A percentile compares a stretch with the other conserved stretches of the same genome.
These are phyloP conservation scores for Macrophomina phaseolina DNA, from an alignment of 2,329 filamentous ascomycete species.

Conservation along the genomic window DNA sequence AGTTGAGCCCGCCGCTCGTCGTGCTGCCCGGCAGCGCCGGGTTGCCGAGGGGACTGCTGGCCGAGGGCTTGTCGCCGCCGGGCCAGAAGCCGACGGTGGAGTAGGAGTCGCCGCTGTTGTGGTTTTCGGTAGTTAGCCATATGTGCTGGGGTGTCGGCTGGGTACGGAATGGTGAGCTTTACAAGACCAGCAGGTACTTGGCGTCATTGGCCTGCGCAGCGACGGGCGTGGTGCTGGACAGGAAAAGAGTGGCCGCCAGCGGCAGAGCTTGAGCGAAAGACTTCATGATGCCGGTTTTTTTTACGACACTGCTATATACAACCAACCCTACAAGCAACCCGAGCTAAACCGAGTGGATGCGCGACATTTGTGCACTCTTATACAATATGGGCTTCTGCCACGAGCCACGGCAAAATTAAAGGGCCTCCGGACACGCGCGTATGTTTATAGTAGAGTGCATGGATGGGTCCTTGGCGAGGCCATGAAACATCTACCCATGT, in stretches of 20 bases:
- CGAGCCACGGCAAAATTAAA: constrained; percentile 20
- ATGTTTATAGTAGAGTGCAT: constrained; percentile 23
- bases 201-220: constrained; percentile 1
- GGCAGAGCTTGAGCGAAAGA: constrained; percentile 14
- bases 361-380: neutral
- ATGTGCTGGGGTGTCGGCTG: neutral
- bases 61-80: constrained; percentile 30
- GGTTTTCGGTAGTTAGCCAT: neutral
- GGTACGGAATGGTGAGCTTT: neutral
- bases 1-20: constrained; percentile 34
- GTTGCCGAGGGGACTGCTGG: constrained; percentile 34
- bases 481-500: constrained; percentile 1
- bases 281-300: constrained; percentile 6
- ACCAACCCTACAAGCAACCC: constrained; percentile 2
- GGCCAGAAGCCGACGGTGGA: constrained; percentile 34
- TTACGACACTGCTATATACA: constrained; percentile 1
- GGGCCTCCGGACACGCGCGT: constrained; percentile 1
- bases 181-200: constrained; percentile 23
- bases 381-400: neutral
- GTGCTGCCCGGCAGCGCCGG: constrained; percentile 33
- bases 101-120: constrained; percentile 35
- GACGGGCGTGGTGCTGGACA: neutral
- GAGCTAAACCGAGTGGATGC: neutral
- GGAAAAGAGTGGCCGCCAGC: constrained; percentile 22
- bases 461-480: constrained; percentile 6